Base-by-base conservation (phyloP, 495 filamentous ascomycete genomes). In the Podospora australis region DNA sequence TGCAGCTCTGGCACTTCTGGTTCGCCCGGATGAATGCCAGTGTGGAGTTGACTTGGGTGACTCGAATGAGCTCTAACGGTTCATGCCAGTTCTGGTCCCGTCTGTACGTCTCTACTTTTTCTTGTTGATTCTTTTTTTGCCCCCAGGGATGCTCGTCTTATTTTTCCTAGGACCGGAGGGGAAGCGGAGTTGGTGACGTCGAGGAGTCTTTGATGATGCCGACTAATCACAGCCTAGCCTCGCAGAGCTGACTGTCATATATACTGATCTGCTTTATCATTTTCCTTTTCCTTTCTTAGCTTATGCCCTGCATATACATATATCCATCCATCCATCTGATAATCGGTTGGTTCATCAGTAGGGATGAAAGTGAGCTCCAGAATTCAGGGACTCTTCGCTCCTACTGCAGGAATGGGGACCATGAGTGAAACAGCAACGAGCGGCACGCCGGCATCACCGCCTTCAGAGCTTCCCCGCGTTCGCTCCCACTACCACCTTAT, bases 11-110 rank as follows among this genome's bases (percentile, higher is more conserved):
- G 26, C 46, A 22, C 16, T 29, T 58, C 36, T 60, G 60, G 58
- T 64, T 64, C 60, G 60, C 55, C 47, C 60, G 60, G 58, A 49
- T 63, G 54, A 64, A 64, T 56, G 23, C 54, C 34, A 25, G 22
- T 34, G 58, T 60, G 57, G 60, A 49, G 57, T 39, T 58, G 9
- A 36, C n/a, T 30, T 39, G 17, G 25, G 41, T 44, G 35, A 56
- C 50, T 40, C 23, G 29, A 44, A 16, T 44, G 48, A 53, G 29
- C 52, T 49, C 43, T 25, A 45, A 48, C 43, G 42, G 48, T 51
- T 32, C 44, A 38, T 19, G 48, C 20, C 29, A 24, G 39, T 32
- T 28, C 32, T n/a, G 39, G n/a, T 45, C 34, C 42, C 35, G 40
- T 40, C 29, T 45, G 44, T 13, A 29, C 16, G 11, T 39, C 25